A percentile compares a stretch with the other conserved stretches of the same genome.
Conservation (phyloP, 129 eudicot genomes). For the Pittosporum tobira region DNA sequence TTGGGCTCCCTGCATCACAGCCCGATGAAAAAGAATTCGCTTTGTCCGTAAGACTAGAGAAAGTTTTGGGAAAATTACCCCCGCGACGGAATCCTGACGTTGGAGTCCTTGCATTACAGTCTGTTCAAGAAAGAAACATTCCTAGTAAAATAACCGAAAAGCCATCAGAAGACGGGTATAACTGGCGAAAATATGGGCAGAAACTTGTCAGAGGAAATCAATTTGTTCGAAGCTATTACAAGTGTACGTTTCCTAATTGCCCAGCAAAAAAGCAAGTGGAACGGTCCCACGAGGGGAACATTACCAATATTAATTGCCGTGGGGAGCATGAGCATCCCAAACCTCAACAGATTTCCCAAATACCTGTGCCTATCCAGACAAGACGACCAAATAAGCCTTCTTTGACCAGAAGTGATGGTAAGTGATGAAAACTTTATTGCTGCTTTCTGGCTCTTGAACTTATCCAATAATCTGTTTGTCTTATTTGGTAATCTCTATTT, state of each 20-base stretch:
- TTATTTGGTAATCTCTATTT: conserved; percentile 22
- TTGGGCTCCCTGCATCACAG: conserved; percentile 15
- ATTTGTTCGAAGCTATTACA: conserved; percentile 79
- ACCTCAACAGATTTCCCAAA: conserved; percentile 42
- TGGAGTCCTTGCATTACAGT: conserved; percentile 22
- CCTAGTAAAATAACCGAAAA: conserved; percentile 51
- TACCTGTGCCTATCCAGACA: conserved; percentile 37
- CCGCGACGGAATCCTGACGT: conserved; percentile 52
- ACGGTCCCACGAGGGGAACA: conserved; percentile 67
- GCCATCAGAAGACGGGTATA: conserved; percentile 77
- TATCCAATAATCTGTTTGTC: conserved; percentile 6
- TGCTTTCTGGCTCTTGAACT: conserved; percentile 5
- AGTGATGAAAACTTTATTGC: neutral
- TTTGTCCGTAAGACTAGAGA: conserved; percentile 33
- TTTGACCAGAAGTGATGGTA: conserved; percentile 38
- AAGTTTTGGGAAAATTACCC: conserved; percentile 52
- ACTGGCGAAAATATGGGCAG: conserved; percentile 91
- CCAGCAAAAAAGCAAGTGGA: conserved; percentile 83
- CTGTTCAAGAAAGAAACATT: conserved; percentile 40
- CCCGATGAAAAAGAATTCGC: conserved; percentile 20
- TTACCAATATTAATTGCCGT: conserved; percentile 57
- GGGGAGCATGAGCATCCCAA: conserved; percentile 76
- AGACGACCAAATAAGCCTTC: conserved; percentile 35
- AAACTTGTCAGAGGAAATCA: conserved; percentile 70
- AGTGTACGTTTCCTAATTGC: conserved; percentile 63